These are phyloP conservation scores for Prosopis cineraria DNA, from an alignment of 306 rosid genomes.

Conservation along the genomic window DNA sequence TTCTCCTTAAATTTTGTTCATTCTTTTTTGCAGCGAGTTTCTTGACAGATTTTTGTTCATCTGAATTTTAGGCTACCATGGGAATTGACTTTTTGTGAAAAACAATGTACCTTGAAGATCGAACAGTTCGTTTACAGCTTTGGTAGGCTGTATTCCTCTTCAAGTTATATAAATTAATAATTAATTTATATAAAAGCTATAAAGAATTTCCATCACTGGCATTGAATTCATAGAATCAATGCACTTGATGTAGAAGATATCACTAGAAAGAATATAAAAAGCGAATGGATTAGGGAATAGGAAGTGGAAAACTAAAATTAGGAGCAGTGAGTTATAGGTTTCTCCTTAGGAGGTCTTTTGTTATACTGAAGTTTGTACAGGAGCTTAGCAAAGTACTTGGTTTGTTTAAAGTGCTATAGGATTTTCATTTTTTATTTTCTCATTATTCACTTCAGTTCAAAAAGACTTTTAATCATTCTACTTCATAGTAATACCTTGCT, in stretches of 20 bases:
- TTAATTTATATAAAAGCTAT: background rate
- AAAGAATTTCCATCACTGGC: background rate
- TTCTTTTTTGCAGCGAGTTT: constrained; percentile 8
- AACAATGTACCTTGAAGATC: constrained; percentile 99
- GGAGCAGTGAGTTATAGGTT: background rate
- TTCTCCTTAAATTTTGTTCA: background rate
- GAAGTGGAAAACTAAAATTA: background rate
- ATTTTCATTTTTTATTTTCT: background rate
- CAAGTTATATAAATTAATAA: background rate
- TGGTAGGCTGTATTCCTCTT: constrained; percentile 60
- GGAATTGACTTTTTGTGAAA: constrained; percentile 97
- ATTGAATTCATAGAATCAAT: background rate
- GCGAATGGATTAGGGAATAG: background rate
- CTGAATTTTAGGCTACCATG: constrained; percentile 80
- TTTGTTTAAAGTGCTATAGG: background rate
- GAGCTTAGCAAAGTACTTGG: background rate
- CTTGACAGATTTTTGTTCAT: constrained; percentile 29
- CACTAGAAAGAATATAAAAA: background rate
- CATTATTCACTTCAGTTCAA: background rate
- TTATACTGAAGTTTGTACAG: background rate
- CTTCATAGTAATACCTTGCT: background rate
- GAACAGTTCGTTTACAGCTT: constrained; percentile 98
- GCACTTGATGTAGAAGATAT: background rate
- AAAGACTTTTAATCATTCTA: background rate
- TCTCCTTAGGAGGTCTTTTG: background rate